phyloP scores from a whole-genome alignment of 768 basidiomycete species.

The Lentinus brumalis region DNA sequence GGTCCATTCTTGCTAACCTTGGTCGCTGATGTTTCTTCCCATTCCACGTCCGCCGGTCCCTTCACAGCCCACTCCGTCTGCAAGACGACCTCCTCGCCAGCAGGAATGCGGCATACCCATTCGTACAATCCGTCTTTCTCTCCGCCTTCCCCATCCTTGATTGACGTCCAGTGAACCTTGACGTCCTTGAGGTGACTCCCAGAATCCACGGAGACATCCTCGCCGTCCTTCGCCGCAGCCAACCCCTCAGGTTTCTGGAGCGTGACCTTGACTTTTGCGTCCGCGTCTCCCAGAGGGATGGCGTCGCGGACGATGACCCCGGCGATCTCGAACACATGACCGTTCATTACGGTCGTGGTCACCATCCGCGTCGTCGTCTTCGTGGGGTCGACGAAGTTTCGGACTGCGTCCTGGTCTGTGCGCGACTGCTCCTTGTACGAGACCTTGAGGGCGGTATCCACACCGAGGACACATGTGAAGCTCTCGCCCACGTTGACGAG shows the following conservation, averaged over 20 bases:
- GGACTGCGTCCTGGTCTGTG: constrained; percentile 37
- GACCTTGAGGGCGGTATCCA: constrained; percentile 34
- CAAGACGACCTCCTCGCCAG: constrained; percentile 44
- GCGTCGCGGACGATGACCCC: background rate
- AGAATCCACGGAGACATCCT: constrained; percentile 39
- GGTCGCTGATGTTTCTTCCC: constrained; percentile 19
- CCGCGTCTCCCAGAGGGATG: background rate
- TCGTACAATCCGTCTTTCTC: constrained; percentile 45
- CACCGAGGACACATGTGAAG: constrained; percentile 58
- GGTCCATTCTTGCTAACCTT: too few relatives aligned
- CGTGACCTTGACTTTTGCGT: background rate
- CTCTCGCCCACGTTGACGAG: constrained; percentile 50
- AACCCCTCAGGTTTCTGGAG: background rate
- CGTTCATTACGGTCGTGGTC: constrained; percentile 38
- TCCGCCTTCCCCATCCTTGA: constrained; percentile 40
- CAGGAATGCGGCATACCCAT: constrained; percentile 49
- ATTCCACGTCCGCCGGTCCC: constrained; percentile 36
- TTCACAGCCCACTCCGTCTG: constrained; percentile 54
- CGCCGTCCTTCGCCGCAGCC: constrained; percentile 32
- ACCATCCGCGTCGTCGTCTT: constrained; percentile 45
- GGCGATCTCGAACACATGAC: background rate
- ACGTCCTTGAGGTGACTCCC: constrained; percentile 36
- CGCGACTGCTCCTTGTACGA: constrained; percentile 44
- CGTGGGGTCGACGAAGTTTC: constrained; percentile 46
- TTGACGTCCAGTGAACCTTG: constrained; percentile 38